Evolutionary conservation across 495 filamentous ascomycete genomes (phyloP).

Genomic region (Sporormia fimetaria): DNA sequence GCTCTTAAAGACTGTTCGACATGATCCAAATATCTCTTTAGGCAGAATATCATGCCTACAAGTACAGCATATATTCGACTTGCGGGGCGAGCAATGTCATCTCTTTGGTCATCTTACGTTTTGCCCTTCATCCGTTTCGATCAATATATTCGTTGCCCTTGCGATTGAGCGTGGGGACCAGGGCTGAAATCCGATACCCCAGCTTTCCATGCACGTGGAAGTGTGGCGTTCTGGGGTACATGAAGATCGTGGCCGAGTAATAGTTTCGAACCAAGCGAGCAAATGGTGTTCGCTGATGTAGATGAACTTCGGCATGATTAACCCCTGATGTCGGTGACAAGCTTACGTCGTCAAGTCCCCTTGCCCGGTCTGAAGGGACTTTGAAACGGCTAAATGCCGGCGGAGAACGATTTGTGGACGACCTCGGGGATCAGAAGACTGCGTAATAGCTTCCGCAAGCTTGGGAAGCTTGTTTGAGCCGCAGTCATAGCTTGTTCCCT

Average conservation of each 20-base stretch:
- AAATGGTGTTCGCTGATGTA: no score
- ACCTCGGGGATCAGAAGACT: no score
- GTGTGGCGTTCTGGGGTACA: constrained; percentile 22
- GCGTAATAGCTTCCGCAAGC: no score
- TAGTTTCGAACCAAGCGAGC: constrained; percentile 16
- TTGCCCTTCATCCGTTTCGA: constrained; percentile 16
- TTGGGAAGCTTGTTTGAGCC: no score
- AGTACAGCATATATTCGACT: constrained; percentile 7
- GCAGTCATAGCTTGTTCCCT: no score
- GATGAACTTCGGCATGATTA: no score
- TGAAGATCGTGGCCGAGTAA: constrained; percentile 1
- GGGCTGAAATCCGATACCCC: constrained; percentile 1
- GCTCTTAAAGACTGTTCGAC: neutral
- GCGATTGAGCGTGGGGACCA: constrained; percentile 6
- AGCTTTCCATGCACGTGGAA: constrained; percentile 7
- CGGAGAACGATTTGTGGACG: no score
- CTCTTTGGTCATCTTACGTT: neutral
- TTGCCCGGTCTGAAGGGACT: no score
- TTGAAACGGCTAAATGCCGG: no score
- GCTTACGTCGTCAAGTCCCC: no score
- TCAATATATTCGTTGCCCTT: constrained; percentile 11
- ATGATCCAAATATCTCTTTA: constrained; percentile 6
- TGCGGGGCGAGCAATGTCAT: constrained; percentile 4
- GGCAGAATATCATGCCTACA: constrained; percentile 14
- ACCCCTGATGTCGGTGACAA: no score